phyloP scores from a whole-genome alignment of 108 stramenopile genomes.

The Halocafeteria seosinensis region DNA sequence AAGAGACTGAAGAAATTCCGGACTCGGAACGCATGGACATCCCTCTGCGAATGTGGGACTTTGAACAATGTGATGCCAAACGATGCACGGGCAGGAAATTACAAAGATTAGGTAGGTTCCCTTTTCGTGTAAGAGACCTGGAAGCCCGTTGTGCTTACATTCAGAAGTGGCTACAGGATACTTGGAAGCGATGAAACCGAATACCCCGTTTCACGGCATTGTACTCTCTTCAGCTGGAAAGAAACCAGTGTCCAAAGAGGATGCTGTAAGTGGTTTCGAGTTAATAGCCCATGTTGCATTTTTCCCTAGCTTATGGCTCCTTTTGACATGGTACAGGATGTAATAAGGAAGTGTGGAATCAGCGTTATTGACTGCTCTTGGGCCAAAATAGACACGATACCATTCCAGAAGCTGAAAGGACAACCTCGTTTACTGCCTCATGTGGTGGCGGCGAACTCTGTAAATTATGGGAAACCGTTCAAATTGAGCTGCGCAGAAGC shows the following conservation, averaged over 20 bases:
- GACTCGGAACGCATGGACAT: too few relatives aligned
- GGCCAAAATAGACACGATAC: conserved; percentile 76
- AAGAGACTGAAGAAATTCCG: too few relatives aligned
- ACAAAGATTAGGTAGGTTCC: conserved; percentile 52
- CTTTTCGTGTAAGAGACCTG: conserved; percentile 1
- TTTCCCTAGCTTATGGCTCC: not conserved
- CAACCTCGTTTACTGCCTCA: conserved; percentile 87
- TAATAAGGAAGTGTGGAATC: conserved; percentile 37
- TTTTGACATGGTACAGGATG: not conserved
- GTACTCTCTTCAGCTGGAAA: conserved; percentile 75
- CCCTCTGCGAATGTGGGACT: conserved; percentile 77
- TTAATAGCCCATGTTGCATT: conserved; percentile 7
- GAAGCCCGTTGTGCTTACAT: not conserved
- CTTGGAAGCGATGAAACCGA: conserved; percentile 44
- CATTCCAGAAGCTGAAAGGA: conserved; percentile 70
- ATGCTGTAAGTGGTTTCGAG: conserved; percentile 39
- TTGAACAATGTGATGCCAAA: conserved; percentile 93
- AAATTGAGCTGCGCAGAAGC: conserved; percentile 67
- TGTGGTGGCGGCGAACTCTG: conserved; percentile 88
- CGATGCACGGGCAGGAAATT: conserved; percentile 80
- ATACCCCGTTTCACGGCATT: conserved; percentile 69
- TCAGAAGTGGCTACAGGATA: conserved; percentile 6
- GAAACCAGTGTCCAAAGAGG: conserved; percentile 65
- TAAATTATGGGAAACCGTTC: conserved; percentile 88
- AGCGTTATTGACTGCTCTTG: conserved; percentile 93